Conservation (phyloP, 768 basidiomycete species). For the Tylopilus sp. region DNA sequence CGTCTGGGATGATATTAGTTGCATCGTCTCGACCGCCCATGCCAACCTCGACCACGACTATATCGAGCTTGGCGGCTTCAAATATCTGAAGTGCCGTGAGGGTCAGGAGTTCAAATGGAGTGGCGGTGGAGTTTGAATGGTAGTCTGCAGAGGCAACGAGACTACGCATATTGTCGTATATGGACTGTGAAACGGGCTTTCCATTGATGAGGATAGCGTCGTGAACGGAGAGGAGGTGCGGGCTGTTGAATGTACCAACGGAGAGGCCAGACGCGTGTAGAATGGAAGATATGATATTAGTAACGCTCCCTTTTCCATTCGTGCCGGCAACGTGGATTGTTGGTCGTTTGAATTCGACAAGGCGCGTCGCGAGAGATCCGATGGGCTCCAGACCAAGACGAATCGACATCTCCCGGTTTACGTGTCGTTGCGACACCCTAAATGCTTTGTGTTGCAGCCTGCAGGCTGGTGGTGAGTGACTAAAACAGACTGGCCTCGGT, state of each 20-base stretch:
- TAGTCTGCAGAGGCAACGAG: conserved; percentile 49
- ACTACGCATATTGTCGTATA: conserved; percentile 46
- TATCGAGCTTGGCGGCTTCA: conserved; percentile 63
- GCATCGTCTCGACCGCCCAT: conserved; percentile 93
- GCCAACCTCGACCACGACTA: conserved; percentile 89
- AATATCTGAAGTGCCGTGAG: conserved; percentile 77
- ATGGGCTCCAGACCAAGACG: conserved; percentile 66
- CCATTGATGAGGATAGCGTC: conserved; percentile 77
- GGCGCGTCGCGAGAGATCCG: conserved; percentile 42
- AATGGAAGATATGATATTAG: conserved; percentile 77
- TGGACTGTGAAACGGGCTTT: conserved; percentile 41
- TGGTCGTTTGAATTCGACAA: conserved; percentile 63
- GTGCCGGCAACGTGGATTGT: conserved; percentile 93
- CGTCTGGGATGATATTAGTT: conserved; percentile 82
- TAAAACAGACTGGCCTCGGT: too few relatives aligned
- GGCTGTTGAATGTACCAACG: conserved; percentile 87
- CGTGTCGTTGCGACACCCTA: background rate
- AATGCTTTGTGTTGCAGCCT: too few relatives aligned
- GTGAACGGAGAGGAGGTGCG: conserved; percentile 75
- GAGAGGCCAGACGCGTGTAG: conserved; percentile 51
- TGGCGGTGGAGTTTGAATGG: conserved; percentile 46
- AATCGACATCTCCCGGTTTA: conserved; percentile 49
- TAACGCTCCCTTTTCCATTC: conserved; percentile 95
- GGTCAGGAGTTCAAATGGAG: conserved; percentile 82
- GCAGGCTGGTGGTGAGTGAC: too few relatives aligned